Conservation (phyloP, 129 eudicot genomes). For the Lactuca saligna region DNA sequence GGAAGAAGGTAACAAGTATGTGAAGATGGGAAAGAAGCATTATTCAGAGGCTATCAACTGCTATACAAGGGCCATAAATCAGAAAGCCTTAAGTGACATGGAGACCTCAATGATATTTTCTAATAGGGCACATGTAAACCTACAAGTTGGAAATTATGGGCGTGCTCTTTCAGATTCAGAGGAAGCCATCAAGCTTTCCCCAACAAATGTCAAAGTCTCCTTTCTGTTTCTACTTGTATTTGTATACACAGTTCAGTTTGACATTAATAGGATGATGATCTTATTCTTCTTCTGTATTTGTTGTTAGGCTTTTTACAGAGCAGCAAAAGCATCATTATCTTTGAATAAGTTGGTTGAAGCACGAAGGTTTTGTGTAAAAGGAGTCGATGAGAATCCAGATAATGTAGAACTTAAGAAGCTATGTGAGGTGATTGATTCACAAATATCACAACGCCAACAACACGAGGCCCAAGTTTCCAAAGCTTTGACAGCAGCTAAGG, state of each 20-base stretch:
- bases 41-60: conserved; percentile 81
- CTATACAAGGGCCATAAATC: conserved; percentile 89
- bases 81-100: conserved; percentile 62
- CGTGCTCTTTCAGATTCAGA: conserved; percentile 92
- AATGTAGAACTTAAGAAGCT: conserved; percentile 80
- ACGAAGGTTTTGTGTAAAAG: conserved; percentile 65
- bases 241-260: background rate
- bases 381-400: conserved; percentile 58
- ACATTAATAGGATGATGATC: background rate
- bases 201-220: conserved; percentile 73
- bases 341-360: conserved; percentile 71
- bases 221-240: background rate
- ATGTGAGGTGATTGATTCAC: conserved; percentile 45
- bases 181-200: conserved; percentile 78
- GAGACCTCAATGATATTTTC: conserved; percentile 66
- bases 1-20: conserved; percentile 90
- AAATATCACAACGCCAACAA: conserved; percentile 49
- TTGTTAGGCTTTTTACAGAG: conserved; percentile 78
- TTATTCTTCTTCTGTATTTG: conserved; percentile 8
- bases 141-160: conserved; percentile 76
- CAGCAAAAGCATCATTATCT: conserved; percentile 73
- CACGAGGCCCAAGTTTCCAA: conserved; percentile 70
- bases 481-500: conserved; percentile 67
- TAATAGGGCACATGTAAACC: conserved; percentile 92
- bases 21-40: conserved; percentile 88